These are phyloP conservation scores for Fistulifera pelliculosa DNA, from an alignment of 108 stramenopile genomes.

Conservation along the genomic window DNA sequence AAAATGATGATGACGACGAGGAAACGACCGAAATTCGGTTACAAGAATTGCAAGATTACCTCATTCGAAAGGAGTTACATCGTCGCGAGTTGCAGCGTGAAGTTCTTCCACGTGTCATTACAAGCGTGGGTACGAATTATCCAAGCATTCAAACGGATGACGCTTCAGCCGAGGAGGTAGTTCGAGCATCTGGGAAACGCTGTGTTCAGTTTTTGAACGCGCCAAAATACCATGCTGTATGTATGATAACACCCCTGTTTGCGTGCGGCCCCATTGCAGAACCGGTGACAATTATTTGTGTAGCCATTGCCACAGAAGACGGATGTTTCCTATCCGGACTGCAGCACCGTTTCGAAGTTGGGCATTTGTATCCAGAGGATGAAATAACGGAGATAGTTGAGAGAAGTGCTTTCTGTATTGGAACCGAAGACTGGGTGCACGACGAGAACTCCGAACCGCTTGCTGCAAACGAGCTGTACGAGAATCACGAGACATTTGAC, in stretches of 20 bases:
- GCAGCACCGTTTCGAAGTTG: slow-evolving; percentile 58
- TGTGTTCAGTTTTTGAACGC: slow-evolving; percentile 72
- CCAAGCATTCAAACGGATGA: not conserved
- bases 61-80: slow-evolving; percentile 3
- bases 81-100: slow-evolving; percentile 25
- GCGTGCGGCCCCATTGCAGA: slow-evolving; percentile 45
- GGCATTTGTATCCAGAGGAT: slow-evolving; percentile 41
- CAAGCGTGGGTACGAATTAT: not conserved
- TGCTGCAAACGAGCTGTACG: not conserved
- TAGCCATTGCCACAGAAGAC: slow-evolving; percentile 81
- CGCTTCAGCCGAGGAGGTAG: no score
- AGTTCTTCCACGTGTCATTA: slow-evolving; percentile 24
- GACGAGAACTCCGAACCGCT: not conserved
- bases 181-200: not conserved
- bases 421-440: slow-evolving; percentile 18
- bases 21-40: not conserved
- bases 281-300: slow-evolving; percentile 66
- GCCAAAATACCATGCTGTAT: slow-evolving; percentile 44
- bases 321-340: slow-evolving; percentile 79
- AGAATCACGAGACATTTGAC: not conserved
- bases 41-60: not conserved
- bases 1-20: not conserved
- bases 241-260: slow-evolving; percentile 68
- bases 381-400: slow-evolving; percentile 36
- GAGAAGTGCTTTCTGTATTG: slow-evolving; percentile 34